Evolutionary conservation across 1,139 yeast species (phyloP).

Genomic region (Yarrowia galli): DNA sequence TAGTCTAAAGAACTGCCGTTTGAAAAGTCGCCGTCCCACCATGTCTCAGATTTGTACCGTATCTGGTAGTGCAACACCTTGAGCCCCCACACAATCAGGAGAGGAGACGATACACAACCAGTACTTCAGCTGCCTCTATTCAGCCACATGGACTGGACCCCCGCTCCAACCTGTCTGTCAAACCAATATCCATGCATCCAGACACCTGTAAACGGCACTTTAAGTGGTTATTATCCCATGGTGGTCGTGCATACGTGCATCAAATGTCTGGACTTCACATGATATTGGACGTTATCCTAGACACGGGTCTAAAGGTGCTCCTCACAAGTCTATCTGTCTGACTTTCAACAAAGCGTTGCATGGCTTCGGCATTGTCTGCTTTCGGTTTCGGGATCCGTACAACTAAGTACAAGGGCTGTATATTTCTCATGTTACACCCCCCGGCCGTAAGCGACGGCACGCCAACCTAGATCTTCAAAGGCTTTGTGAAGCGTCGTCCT

Average conservation of each 20-base stretch:
- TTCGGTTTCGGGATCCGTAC: neutral
- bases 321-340: slow-evolving; percentile 1
- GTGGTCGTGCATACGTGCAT: neutral
- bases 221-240: slow-evolving; percentile 10
- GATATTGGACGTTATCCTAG: slow-evolving; percentile 9
- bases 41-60: slow-evolving; percentile 1
- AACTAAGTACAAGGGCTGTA: neutral
- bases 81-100: too few relatives aligned
- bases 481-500: neutral
- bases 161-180: neutral
- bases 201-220: slow-evolving; percentile 29
- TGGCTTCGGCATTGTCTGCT: slow-evolving; percentile 1
- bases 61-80: too few relatives aligned
- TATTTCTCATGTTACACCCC: neutral
- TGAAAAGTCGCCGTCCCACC: slow-evolving; percentile 12
- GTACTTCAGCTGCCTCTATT: neutral
- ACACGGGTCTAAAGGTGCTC: neutral
- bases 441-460: slow-evolving; percentile 7
- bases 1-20: slow-evolving; percentile 11
- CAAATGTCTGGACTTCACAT: slow-evolving; percentile 20
- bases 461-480: slow-evolving; percentile 6
- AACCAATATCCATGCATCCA: neutral
- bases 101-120: too few relatives aligned
- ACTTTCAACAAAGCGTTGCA: neutral
- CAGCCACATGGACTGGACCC: too few relatives aligned